Evolutionary conservation across 106 monocot genomes (phyloP).

Genomic region (Acorus gramineus): DNA sequence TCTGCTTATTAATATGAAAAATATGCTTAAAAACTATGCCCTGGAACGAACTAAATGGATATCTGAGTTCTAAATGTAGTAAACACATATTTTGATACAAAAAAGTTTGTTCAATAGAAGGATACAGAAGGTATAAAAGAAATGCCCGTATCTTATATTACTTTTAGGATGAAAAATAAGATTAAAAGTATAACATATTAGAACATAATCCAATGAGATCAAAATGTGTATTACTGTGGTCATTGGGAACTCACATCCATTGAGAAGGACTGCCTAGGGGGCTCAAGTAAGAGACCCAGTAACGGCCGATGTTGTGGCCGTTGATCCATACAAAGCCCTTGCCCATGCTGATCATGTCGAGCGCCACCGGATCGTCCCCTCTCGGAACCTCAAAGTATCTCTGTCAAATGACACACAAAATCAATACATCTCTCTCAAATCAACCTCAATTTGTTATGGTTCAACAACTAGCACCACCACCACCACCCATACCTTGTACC

Average conservation of each 20-base stretch:
- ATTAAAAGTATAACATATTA: background rate
- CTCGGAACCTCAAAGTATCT: constrained; percentile 57
- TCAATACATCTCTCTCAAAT: no score
- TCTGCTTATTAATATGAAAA: no score
- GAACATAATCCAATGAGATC: background rate
- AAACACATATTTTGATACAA: no score
- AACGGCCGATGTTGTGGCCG: constrained; percentile 54
- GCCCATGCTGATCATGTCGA: constrained; percentile 70
- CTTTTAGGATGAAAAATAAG: no score
- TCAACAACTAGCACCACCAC: background rate
- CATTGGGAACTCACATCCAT: constrained; percentile 28
- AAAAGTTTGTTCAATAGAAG: no score
- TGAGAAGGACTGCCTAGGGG: constrained; percentile 71
- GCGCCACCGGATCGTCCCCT: constrained; percentile 49
- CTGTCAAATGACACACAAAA: constrained; percentile 11
- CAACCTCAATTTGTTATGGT: background rate
- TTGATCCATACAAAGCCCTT: constrained; percentile 67
- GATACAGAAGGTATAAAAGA: no score
- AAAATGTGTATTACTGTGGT: no score
- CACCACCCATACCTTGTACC: constrained; percentile 33
- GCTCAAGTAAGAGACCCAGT: constrained; percentile 57
- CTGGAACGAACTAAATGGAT: no score
- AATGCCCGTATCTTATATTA: no score
- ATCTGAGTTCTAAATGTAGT: no score
- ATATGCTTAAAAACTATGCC: no score